Conservation (phyloP, 148 eudicot species). For the Rhododendron williamsianum region DNA sequence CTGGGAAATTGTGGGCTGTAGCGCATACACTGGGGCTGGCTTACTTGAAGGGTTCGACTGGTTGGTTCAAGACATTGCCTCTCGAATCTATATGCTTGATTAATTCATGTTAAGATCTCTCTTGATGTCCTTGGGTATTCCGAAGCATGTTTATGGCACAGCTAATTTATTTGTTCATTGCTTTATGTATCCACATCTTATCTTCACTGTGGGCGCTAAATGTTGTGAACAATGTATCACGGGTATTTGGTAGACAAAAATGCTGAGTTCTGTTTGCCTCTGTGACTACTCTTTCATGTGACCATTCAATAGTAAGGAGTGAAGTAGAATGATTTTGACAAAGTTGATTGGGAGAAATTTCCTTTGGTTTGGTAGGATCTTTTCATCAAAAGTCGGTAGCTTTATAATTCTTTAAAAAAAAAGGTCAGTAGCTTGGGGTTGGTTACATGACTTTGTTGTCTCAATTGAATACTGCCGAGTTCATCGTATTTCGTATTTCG, state of each 20-base stretch:
- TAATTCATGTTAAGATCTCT: conserved; percentile 14
- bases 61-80: conserved; percentile 96
- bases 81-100: conserved; percentile 87
- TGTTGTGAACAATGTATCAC: neutral
- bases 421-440: neutral
- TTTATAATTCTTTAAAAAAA: neutral
- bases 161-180: neutral
- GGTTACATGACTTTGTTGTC: neutral
- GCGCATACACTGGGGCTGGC: conserved; percentile 94
- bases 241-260: neutral
- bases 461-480: too few relatives aligned
- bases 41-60: conserved; percentile 89
- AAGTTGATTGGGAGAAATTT: neutral
- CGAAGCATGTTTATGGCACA: neutral
- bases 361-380: neutral
- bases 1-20: conserved; percentile 91
- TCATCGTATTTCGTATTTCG: too few relatives aligned
- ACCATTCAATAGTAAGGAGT: neutral
- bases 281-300: neutral
- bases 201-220: neutral
- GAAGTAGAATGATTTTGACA: neutral
- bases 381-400: neutral
- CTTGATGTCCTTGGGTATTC: neutral
- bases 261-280: neutral
- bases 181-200: neutral